phyloP scores from a whole-genome alignment of 352 stramenopile genomes.

The Achlya hypogyna region DNA sequence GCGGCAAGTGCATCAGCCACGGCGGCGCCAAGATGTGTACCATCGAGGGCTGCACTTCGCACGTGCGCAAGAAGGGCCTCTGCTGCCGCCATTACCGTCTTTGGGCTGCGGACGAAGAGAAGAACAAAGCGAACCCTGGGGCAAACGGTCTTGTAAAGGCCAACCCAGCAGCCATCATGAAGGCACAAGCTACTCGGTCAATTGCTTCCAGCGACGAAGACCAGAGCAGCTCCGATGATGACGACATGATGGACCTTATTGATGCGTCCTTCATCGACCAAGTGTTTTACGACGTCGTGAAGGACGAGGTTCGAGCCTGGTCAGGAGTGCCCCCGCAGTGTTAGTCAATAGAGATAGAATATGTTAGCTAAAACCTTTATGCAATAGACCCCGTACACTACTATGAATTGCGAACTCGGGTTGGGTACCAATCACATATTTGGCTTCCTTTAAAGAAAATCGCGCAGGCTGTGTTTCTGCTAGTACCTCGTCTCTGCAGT shows the following conservation, averaged over 20 bases:
- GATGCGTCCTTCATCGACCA: background rate
- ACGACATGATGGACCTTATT: background rate
- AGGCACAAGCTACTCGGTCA: background rate
- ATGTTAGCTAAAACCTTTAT: background rate
- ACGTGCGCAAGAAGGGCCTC: constrained; percentile 3
- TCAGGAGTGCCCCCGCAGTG: background rate
- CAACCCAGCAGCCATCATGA: background rate
- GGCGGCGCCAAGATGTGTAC: constrained; percentile 8
- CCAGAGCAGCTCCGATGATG: background rate
- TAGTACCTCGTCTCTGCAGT: too few species aligned
- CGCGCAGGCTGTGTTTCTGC: too few species aligned
- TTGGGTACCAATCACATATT: too few species aligned
- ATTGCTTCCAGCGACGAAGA: background rate
- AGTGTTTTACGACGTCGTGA: background rate
- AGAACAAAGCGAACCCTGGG: background rate
- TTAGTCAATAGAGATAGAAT: background rate
- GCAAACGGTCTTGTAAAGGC: background rate
- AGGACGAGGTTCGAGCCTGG: background rate
- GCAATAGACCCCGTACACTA: background rate
- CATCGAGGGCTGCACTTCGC: constrained; percentile 12
- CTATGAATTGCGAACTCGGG: too few species aligned
- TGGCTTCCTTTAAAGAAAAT: too few species aligned
- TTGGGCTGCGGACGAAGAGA: background rate
- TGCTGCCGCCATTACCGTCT: constrained; percentile 13
- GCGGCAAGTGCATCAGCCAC: constrained; percentile 10